phyloP scores from a whole-genome alignment of 2,329 filamentous ascomycete species.

The Nakataea oryzae region DNA sequence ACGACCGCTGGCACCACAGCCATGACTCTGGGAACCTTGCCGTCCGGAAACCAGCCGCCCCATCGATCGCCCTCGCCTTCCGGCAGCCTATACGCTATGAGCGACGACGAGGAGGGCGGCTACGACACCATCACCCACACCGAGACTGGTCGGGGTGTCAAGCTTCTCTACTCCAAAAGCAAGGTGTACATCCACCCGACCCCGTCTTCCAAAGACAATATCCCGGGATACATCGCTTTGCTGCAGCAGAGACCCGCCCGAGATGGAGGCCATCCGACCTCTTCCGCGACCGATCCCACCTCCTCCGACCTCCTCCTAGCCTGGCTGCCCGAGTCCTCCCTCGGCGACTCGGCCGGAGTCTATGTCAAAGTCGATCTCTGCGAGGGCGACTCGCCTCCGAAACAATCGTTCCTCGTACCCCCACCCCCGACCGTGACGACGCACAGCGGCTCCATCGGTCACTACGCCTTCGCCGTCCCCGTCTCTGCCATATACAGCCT shows the following conservation, averaged over 20 bases:
- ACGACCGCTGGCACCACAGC: not conserved
- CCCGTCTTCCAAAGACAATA: conserved; percentile 89
- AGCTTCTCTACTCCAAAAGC: conserved; percentile 91
- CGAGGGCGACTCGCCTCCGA: conserved; percentile 69
- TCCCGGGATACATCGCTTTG: conserved; percentile 84
- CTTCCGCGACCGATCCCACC: conserved; percentile 27
- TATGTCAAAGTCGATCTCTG: conserved; percentile 94
- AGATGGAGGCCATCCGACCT: conserved; percentile 27
- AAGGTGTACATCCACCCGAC: conserved; percentile 97
- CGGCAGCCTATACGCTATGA: conserved; percentile 88
- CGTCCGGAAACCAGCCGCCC: conserved; percentile 9
- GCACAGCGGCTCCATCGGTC: conserved; percentile 59
- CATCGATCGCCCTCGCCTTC: conserved; percentile 55
- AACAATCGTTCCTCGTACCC: conserved; percentile 82
- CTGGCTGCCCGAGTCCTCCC: conserved; percentile 83
- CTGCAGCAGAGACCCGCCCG: conserved; percentile 69
- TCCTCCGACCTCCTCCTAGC: conserved; percentile 74
- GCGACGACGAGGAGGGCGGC: conserved; percentile 89
- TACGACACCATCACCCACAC: conserved; percentile 89
- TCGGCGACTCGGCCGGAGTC: conserved; percentile 76
- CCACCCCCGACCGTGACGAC: conserved; percentile 78
- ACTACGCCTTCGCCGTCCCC: conserved; percentile 86
- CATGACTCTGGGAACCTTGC: conserved; percentile 22
- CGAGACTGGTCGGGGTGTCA: conserved; percentile 71
- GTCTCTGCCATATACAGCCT: conserved; percentile 85